Base-by-base conservation (phyloP, 2,329 filamentous ascomycete species). In the Microdochium nivale region DNA sequence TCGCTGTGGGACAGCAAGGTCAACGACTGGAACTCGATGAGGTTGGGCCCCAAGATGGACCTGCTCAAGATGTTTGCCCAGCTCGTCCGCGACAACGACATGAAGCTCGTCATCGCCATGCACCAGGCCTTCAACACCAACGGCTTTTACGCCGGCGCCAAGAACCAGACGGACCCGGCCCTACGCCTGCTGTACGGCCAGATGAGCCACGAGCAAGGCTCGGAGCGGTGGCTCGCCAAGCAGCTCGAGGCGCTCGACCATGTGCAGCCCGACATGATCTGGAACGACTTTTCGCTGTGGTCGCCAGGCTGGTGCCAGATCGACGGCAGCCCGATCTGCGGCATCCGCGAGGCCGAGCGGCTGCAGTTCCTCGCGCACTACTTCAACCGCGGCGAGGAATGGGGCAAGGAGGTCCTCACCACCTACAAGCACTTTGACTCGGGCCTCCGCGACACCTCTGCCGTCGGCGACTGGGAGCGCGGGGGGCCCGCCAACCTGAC, bases 91-190 rank as follows among this genome's bases (percentile, higher is more conserved):
- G 46, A 51, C 5, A 51, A 51, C 37, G 54, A 47, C 37, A 54
- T 56, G 52, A 56, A 53, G 51, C 51, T 56, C 30, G 44, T 56
- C 35, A 44, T 56, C 23, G 54, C 54, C 2, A 56, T 56, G 54
- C 54, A 56, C 30, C 54, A 56, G 40, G 54, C 54, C 33, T 56
- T 56, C 52, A 56, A 56, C 53, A 54, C 53, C 33, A 56, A 56
- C 33, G 54, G 54, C 50, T 56, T 54, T 44, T 56, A 54, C 52
- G 35, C 44, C 10, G 46, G 14, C 35, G 54, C 54, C 7, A 52
- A 52, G 14, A 25, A 54, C 24, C 54, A 56, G 46, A 51, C 35
- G 14, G 51, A 54, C 43, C 47, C 48, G 43, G 54, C 52, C 47
- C 50, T 53, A 30, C 48, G 51, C 50, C 54, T 51, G 47, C 54